phyloP scores from a whole-genome alignment of 495 filamentous ascomycete genomes.

The Margaritispora aquatica region DNA sequence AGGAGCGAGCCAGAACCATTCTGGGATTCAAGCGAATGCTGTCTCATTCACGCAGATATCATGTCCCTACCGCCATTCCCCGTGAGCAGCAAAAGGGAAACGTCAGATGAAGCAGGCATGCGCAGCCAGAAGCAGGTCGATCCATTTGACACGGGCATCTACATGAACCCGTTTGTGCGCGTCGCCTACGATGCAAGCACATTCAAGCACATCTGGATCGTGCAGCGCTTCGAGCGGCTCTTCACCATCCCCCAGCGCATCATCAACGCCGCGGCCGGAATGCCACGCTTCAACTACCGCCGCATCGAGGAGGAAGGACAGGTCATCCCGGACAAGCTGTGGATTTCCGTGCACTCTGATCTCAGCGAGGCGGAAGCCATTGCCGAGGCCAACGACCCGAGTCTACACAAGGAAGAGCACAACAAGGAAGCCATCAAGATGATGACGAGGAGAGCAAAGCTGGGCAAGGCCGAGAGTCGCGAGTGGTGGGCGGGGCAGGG shows the following conservation, averaged over 20 bases:
- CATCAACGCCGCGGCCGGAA: slow-evolving; percentile 41
- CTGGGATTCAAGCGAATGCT: slow-evolving; percentile 79
- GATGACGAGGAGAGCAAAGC: slow-evolving; percentile 40
- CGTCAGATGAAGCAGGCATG: not conserved
- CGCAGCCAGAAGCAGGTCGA: slow-evolving; percentile 18
- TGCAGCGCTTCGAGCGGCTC: slow-evolving; percentile 53
- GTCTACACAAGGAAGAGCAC: slow-evolving; percentile 45
- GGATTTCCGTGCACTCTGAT: slow-evolving; percentile 30
- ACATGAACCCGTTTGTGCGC: slow-evolving; percentile 68
- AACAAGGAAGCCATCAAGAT: slow-evolving; percentile 37
- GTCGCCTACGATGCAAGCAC: slow-evolving; percentile 54
- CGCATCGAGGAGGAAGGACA: slow-evolving; percentile 49
- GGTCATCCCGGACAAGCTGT: slow-evolving; percentile 46
- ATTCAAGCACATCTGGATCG: slow-evolving; percentile 47
- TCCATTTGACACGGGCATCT: slow-evolving; percentile 47
- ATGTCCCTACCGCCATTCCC: slow-evolving; percentile 29
- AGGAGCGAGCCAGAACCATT: slow-evolving; percentile 48
- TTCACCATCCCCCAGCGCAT: slow-evolving; percentile 49
- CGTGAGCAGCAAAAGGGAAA: slow-evolving; percentile 18
- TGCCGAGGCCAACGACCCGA: slow-evolving; percentile 28
- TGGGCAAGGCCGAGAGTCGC: slow-evolving; percentile 29
- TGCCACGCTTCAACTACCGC: slow-evolving; percentile 53
- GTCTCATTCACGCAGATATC: slow-evolving; percentile 70
- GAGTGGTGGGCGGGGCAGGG: slow-evolving; percentile 27
- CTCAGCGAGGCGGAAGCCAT: slow-evolving; percentile 17